These are phyloP conservation scores for Daldinia grandis DNA, from an alignment of 495 filamentous ascomycete genomes.

Conservation along the genomic window DNA sequence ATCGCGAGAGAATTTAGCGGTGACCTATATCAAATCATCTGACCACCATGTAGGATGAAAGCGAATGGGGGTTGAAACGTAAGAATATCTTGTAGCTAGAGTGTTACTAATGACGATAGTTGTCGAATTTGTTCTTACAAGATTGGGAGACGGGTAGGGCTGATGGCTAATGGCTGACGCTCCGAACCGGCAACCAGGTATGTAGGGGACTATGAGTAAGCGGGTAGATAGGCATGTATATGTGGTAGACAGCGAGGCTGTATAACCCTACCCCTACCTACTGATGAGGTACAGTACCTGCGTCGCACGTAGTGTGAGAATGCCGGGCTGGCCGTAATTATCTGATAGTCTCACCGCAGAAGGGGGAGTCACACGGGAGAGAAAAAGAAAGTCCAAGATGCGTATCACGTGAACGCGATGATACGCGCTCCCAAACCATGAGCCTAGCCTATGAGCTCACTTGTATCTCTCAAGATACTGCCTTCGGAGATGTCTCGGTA, in stretches of 20 bases:
- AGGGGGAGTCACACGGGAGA: not conserved
- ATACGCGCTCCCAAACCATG: not conserved
- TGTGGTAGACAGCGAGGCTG: not conserved
- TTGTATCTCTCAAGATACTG: not conserved
- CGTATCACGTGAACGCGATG: slow-evolving; percentile 5
- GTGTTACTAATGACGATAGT: slow-evolving; percentile 16
- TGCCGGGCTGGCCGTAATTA: not conserved
- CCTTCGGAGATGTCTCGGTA: slow-evolving; percentile 7
- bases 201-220: slow-evolving; percentile 1
- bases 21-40: slow-evolving; percentile 26
- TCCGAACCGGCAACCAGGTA: slow-evolving; percentile 12
- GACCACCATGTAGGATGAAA: slow-evolving; percentile 29
- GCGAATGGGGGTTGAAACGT: slow-evolving; percentile 13
- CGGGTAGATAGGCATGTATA: not conserved
- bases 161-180: slow-evolving; percentile 14
- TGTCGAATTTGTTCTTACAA: not conserved
- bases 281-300: slow-evolving; percentile 20
- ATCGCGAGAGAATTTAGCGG: slow-evolving; percentile 11
- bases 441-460: slow-evolving; percentile 1
- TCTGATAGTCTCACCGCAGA: slow-evolving; percentile 28
- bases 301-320: slow-evolving; percentile 9
- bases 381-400: not conserved
- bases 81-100: slow-evolving; percentile 11
- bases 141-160: slow-evolving; percentile 13
- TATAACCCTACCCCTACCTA: not conserved